Conservation (phyloP, 495 filamentous ascomycete genomes). For the Venustampulla echinocandica region DNA sequence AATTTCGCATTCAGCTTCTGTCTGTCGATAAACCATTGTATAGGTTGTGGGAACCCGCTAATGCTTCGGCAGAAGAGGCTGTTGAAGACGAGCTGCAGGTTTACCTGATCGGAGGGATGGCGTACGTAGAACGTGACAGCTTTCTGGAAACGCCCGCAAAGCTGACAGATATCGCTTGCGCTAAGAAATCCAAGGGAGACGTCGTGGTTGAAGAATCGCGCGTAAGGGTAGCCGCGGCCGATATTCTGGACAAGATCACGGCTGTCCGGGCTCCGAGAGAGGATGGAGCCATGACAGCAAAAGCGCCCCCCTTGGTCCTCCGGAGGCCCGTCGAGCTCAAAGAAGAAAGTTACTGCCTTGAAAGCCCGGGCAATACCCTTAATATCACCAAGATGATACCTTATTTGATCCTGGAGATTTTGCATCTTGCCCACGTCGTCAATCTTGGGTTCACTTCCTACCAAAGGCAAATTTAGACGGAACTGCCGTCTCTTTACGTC, state of each 20-base stretch:
- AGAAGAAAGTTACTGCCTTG: constrained; percentile 17
- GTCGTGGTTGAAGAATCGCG: constrained; percentile 9
- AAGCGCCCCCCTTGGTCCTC: constrained; percentile 1
- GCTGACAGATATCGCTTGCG: constrained; percentile 9
- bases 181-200: constrained; percentile 11
- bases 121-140: constrained; percentile 10
- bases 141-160: constrained; percentile 17
- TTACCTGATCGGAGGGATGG: constrained; percentile 8
- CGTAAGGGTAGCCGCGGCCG: constrained; percentile 4
- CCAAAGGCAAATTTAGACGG: constrained; percentile 14
- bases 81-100: constrained; percentile 14
- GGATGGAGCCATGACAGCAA: constrained; percentile 11
- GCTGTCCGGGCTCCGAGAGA: constrained; percentile 16
- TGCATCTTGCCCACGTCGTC: constrained; percentile 15
- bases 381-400: constrained; percentile 10
- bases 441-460: constrained; percentile 11
- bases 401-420: constrained; percentile 9
- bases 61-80: constrained; percentile 14
- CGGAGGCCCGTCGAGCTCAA: constrained; percentile 15
- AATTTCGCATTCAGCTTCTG: constrained; percentile 12
- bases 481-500: constrained; percentile 14
- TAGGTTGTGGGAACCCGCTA: constrained; percentile 9
- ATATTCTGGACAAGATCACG: constrained; percentile 11
- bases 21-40: constrained; percentile 9
- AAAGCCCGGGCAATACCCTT: constrained; percentile 15